Conservation (phyloP, 2,329 filamentous ascomycete species). For the Trichoderma sp. region DNA sequence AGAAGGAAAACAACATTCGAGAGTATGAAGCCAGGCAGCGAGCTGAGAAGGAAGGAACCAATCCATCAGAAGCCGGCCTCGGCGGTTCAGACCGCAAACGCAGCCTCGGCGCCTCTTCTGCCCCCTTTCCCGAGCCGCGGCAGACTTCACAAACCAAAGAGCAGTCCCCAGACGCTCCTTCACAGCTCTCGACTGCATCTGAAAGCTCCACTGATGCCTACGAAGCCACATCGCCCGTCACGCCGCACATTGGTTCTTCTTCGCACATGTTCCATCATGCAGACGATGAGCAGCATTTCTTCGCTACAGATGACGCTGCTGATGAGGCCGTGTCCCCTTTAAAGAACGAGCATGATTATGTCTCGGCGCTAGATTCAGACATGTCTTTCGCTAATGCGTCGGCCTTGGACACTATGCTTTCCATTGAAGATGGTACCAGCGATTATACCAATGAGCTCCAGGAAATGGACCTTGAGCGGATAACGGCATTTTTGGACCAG, state of each 20-base stretch:
- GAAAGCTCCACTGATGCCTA: conserved; percentile 33
- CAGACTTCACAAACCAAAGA: conserved; percentile 26
- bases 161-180: conserved; percentile 26
- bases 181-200: conserved; percentile 26
- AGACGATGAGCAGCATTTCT: background rate
- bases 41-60: conserved; percentile 39
- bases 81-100: conserved; percentile 38
- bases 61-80: conserved; percentile 28
- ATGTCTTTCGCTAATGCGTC: conserved; percentile 22
- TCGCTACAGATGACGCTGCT: conserved; percentile 22
- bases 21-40: conserved; percentile 45
- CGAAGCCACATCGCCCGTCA: conserved; percentile 27
- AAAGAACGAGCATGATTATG: conserved; percentile 28
- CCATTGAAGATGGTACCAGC: conserved; percentile 23
- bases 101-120: conserved; percentile 45
- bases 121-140: conserved; percentile 41
- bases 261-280: background rate
- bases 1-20: conserved; percentile 60
- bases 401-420: conserved; percentile 8
- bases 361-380: conserved; percentile 26
- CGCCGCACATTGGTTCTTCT: conserved; percentile 7
- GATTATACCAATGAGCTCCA: conserved; percentile 24
- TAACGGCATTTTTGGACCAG: conserved; percentile 28
- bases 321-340: conserved; percentile 22
- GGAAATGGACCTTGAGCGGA: conserved; percentile 18